phyloP scores from a whole-genome alignment of 2,329 filamentous ascomycete species.

The Scytalidium sp. region DNA sequence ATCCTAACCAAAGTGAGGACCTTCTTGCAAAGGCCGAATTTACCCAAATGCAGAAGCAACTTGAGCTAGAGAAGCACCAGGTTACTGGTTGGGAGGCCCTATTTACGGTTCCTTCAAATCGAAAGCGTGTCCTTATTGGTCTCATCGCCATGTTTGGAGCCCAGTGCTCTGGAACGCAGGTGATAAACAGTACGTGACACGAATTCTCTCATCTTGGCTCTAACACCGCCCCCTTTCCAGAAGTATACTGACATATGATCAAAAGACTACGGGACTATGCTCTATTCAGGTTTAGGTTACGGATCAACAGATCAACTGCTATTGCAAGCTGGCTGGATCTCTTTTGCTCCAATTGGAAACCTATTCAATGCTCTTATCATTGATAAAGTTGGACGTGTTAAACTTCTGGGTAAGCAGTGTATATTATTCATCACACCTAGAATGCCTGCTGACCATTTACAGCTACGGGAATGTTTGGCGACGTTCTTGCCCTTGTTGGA shows the following conservation, averaged over 20 bases:
- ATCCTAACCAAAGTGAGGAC: not conserved
- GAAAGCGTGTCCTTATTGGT: constrained; percentile 1
- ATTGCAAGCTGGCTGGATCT: constrained; percentile 24
- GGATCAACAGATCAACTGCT: constrained; percentile 22
- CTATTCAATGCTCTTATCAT: constrained; percentile 22
- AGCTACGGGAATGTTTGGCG: constrained; percentile 14
- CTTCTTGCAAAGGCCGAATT: constrained; percentile 1
- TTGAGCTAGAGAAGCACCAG: not conserved
- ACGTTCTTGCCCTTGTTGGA: constrained; percentile 15
- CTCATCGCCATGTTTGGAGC: constrained; percentile 1
- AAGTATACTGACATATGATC: no score
- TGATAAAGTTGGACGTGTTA: constrained; percentile 25
- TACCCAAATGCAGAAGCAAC: not conserved
- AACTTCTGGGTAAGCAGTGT: constrained; percentile 20
- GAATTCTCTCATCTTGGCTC: not conserved
- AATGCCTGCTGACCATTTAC: constrained; percentile 25
- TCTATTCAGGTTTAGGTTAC: constrained; percentile 22
- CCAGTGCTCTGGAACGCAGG: not conserved
- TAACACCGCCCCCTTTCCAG: no score
- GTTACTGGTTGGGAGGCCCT: not conserved
- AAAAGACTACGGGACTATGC: not conserved
- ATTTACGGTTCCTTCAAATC: not conserved
- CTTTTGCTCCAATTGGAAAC: constrained; percentile 22
- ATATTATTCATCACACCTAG: constrained; percentile 3
- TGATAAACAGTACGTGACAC: not conserved